Conservation (phyloP, 345 rosid genomes). For the Populus simonii region DNA sequence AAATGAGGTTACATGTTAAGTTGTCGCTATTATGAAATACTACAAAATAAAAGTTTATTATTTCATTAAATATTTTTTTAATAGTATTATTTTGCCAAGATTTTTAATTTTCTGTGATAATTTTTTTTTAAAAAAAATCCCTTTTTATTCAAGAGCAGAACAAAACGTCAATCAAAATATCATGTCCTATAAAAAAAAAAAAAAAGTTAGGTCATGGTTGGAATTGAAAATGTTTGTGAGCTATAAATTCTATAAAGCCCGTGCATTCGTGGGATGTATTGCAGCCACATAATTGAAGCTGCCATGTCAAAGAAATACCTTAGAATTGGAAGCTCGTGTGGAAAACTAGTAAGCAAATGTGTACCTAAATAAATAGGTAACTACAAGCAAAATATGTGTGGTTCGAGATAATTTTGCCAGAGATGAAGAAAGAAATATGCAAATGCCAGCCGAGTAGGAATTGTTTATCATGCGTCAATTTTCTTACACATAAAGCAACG, state of each 20-base stretch:
- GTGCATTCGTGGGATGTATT: not conserved
- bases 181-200: too few species aligned
- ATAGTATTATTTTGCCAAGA: too few species aligned
- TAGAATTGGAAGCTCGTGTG: not conserved
- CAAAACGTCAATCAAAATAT: not conserved
- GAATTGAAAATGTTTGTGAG: not conserved
- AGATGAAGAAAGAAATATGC: not conserved
- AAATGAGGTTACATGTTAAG: fast-evolving
- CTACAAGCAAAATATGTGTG: not conserved
- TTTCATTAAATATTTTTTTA: too few species aligned
- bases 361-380: too few species aligned
- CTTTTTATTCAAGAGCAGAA: not conserved
- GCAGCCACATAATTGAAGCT: not conserved
- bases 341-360: not conserved
- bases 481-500: not conserved
- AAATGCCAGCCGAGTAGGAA: not conserved
- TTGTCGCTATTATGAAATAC: fast-evolving
- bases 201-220: too few species aligned
- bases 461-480: not conserved
- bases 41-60: too few species aligned
- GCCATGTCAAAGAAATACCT: not conserved
- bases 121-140: too few species aligned
- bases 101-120: too few species aligned
- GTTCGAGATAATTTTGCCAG: not conserved
- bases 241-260: not conserved